These are phyloP conservation scores for Cryptococcus jaspeensis DNA, from an alignment of 1,284 basidiomycete genomes.

Conservation along the genomic window DNA sequence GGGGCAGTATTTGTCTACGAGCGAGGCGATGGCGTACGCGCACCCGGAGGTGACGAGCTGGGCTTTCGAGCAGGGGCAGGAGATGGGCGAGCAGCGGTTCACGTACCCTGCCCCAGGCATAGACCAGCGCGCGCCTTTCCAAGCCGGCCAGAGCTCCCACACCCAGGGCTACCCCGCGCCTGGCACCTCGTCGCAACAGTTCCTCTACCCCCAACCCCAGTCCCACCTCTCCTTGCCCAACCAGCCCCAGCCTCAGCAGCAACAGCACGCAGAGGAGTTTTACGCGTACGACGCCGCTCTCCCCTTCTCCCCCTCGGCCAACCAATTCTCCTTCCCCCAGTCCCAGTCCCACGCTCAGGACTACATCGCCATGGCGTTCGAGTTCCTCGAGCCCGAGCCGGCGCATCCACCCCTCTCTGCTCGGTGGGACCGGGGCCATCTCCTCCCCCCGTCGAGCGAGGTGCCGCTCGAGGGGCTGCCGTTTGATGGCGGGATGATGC, in stretches of 20 bases:
- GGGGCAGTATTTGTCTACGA: not conserved
- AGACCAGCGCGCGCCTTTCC: not conserved
- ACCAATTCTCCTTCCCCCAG: constrained; percentile 3
- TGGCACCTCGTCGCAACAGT: not conserved
- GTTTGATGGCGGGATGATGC: constrained; percentile 15
- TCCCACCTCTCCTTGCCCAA: constrained; percentile 2
- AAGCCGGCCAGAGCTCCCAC: not conserved
- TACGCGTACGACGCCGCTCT: constrained; percentile 31
- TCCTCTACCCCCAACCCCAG: constrained; percentile 16
- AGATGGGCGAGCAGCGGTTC: constrained; percentile 2
- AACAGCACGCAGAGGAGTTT: constrained; percentile 1
- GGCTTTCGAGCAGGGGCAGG: not conserved
- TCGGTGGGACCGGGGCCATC: constrained; percentile 8
- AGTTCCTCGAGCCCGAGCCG: no score
- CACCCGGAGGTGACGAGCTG: constrained; percentile 5
- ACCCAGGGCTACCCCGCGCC: not conserved
- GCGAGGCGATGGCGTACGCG: constrained; percentile 10
- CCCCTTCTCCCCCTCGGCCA: constrained; percentile 28
- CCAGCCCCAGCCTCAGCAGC: constrained; percentile 1
- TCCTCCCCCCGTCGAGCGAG: constrained; percentile 20
- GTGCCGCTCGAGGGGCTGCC: constrained; percentile 20
- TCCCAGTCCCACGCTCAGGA: no score
- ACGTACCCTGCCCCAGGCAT: not conserved
- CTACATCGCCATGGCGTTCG: no score
- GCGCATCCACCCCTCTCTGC: constrained; percentile 3